These are phyloP conservation scores for Aspergillus awamori DNA, from an alignment of 2,329 filamentous ascomycete genomes.

Conservation along the genomic window DNA sequence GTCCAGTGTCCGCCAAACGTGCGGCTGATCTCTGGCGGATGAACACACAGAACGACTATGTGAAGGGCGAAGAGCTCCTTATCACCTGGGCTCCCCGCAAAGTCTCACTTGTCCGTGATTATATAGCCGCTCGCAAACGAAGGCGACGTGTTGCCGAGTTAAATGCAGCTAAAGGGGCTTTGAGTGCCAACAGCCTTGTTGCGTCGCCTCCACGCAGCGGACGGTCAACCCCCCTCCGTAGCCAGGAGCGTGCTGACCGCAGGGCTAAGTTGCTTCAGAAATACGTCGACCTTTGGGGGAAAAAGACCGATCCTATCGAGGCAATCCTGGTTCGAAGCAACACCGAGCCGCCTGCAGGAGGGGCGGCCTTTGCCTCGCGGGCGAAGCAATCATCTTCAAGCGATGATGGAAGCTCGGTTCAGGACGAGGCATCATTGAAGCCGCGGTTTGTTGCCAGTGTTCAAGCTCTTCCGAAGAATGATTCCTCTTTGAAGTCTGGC, in stretches of 20 bases:
- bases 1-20: slow-evolving; percentile 85
- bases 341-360: slow-evolving; percentile 48
- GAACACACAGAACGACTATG: slow-evolving; percentile 91
- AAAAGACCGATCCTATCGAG: slow-evolving; percentile 45
- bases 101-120: slow-evolving; percentile 88
- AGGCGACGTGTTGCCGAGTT: slow-evolving; percentile 76
- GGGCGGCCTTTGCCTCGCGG: slow-evolving; percentile 35
- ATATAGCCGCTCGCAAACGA: slow-evolving; percentile 73
- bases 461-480: slow-evolving; percentile 77
- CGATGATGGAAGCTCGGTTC: slow-evolving; percentile 33
- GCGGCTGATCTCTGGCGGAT: slow-evolving; percentile 94
- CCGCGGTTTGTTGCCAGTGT: slow-evolving; percentile 76
- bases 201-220: slow-evolving; percentile 39
- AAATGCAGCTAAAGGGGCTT: slow-evolving; percentile 60
- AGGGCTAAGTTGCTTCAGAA: slow-evolving; percentile 44
- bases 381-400: slow-evolving; percentile 23
- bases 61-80: slow-evolving; percentile 91
- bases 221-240: slow-evolving; percentile 40
- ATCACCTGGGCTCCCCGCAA: slow-evolving; percentile 85
- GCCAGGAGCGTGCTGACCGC: slow-evolving; percentile 40
- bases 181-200: slow-evolving; percentile 44
- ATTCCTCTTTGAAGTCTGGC: slow-evolving; percentile 78
- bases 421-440: slow-evolving; percentile 44
- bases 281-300: slow-evolving; percentile 47
- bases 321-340: slow-evolving; percentile 48